Evolutionary conservation across 768 basidiomycete species (phyloP), one percentile per base, ranked within the genome.

Genomic region (Tylopilus plumbeoviolaceoides): DNA sequence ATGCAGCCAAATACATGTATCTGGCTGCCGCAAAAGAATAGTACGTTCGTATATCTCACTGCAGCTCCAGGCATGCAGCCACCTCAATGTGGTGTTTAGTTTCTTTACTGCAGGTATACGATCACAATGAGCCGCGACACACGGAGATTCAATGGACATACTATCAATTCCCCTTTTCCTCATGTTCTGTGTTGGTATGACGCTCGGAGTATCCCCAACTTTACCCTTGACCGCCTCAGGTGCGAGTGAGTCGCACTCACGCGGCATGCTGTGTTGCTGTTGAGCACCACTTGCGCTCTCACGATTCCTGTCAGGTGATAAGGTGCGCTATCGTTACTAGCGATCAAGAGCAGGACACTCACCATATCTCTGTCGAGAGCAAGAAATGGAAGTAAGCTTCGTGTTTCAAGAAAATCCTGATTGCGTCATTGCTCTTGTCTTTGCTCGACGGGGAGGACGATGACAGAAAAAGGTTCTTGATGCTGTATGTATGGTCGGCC

Each of bases 301-400:
- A 5, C 48, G n/a, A 9, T 45, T 51, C 57, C 54, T 51, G 14
- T 17, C 1, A 2, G n/a, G 11, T 30, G 30, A 30, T 30, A 11
- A 30, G 10, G 30, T 30, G 30, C 7, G 30, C 30, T 30, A 30
- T 30, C 30, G 10, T 30, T 30, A 30, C 30, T 7, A 30, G 18
- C 7, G 14, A 21, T 45, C 17, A 51, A 14, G 7, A 1, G 11
- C 1, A 8, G 17, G 5, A 4, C 20, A 44, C 58, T 55, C 27
- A 47, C 59, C 59, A 59, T 15, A 59, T n/a, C 0, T 58, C 60
- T 7, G 44, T 43, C 9, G 51, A 28, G 31, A 61, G 51, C 21
- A 61, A 45, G 21, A 49, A 54, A 42, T 52, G 60, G 17, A 61
- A 61, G 31, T 50, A 52, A 11, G n/a, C 9, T 10, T 47, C 14